phyloP scores from a whole-genome alignment of 192 early-diverging fungal genomes.

The Phlyctochytrium planicorne region DNA sequence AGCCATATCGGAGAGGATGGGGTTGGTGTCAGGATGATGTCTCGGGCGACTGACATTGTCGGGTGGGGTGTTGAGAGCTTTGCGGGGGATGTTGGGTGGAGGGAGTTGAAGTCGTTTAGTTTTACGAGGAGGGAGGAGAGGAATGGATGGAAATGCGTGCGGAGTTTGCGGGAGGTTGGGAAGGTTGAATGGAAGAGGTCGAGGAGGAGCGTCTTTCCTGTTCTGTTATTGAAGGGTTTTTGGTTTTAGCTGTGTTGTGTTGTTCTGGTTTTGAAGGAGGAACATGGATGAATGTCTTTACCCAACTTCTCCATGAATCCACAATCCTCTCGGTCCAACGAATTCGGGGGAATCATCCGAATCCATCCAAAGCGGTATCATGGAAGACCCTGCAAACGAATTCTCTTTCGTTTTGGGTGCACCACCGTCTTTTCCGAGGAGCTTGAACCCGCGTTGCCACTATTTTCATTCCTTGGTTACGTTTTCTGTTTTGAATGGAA shows the following conservation, averaged over 20 bases:
- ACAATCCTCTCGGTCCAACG: background rate
- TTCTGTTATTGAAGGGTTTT: constrained; percentile 5
- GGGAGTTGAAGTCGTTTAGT: background rate
- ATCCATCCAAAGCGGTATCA: background rate
- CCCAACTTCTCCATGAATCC: constrained; percentile 1
- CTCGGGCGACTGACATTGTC: background rate
- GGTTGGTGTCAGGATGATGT: constrained; percentile 66
- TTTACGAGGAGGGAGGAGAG: constrained; percentile 41
- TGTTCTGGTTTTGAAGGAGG: too few species aligned
- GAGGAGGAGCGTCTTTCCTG: background rate
- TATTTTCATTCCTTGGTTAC: background rate
- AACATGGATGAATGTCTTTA: background rate
- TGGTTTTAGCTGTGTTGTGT: background rate
- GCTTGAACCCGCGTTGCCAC: constrained; percentile 11
- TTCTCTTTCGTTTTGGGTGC: background rate
- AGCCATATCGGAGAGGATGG: constrained; percentile 76
- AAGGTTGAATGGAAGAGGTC: constrained; percentile 84
- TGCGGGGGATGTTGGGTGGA: background rate
- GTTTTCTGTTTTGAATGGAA: background rate
- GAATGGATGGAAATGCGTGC: constrained; percentile 92
- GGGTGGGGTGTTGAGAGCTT: background rate
- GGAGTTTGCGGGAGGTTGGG: constrained; percentile 66
- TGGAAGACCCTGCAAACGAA: background rate
- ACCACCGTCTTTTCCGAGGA: background rate
- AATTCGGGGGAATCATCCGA: background rate